phyloP scores from a whole-genome alignment of 2,329 filamentous ascomycete genomes.

The Epichloe hybrida region DNA sequence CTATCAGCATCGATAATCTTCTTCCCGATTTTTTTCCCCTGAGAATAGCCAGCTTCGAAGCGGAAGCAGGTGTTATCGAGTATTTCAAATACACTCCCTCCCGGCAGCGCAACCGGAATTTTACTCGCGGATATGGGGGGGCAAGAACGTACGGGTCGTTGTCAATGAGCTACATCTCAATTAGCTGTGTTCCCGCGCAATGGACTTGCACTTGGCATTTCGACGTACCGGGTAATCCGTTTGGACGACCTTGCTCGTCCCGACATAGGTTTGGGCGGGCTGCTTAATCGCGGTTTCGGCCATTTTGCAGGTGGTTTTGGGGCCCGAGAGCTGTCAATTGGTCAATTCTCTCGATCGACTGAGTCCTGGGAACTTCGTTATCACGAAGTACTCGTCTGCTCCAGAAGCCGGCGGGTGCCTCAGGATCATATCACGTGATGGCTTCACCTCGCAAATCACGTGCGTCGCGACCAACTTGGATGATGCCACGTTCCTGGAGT shows the following conservation, averaged over 20 bases:
- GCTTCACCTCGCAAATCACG: background rate
- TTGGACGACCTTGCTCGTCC: constrained; percentile 57
- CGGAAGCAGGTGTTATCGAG: no score
- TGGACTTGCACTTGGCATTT: constrained; percentile 10
- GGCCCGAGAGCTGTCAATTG: constrained; percentile 15
- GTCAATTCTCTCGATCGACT: constrained; percentile 9
- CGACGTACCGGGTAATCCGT: constrained; percentile 75
- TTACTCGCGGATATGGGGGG: background rate
- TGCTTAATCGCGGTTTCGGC: constrained; percentile 26
- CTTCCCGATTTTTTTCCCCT: background rate
- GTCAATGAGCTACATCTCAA: constrained; percentile 71
- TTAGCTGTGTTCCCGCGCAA: constrained; percentile 9
- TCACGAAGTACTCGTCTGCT: constrained; percentile 11
- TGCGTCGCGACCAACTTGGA: background rate
- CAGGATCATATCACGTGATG: constrained; percentile 19
- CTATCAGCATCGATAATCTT: constrained; percentile 13
- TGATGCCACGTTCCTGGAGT: background rate
- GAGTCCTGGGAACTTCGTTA: background rate
- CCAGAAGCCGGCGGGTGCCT: constrained; percentile 13
- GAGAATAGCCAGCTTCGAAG: background rate
- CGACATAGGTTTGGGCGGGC: constrained; percentile 20
- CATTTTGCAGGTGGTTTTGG: constrained; percentile 20
- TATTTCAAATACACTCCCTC: no score
- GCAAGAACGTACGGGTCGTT: constrained; percentile 69
- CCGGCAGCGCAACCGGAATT: no score